Percentiles rank a stretch among this genome's conserved stretches.
Conservation (phyloP, 306 rosid genomes). For the Fragaria nilgerrensis region DNA sequence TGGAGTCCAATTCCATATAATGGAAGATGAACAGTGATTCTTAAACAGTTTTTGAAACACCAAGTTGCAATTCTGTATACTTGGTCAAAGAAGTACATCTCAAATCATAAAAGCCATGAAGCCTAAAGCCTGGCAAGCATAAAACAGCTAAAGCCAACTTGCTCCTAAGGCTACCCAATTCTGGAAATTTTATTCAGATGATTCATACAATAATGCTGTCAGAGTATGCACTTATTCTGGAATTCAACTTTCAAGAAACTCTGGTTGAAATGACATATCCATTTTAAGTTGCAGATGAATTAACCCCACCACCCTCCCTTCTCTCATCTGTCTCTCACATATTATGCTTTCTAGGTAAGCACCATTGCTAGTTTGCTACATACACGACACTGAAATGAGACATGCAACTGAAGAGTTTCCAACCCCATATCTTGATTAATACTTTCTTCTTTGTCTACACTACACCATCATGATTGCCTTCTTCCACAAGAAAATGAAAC, state of each 20-base stretch:
- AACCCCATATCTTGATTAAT: constrained; percentile 22
- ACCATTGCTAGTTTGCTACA: neutral
- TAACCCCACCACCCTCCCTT: constrained; percentile 3
- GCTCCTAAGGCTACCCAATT: neutral
- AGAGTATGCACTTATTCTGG: neutral
- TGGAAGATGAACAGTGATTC: neutral
- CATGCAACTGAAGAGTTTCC: neutral
- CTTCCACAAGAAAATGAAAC: constrained; percentile 3
- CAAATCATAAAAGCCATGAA: constrained; percentile 9
- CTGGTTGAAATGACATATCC: neutral
- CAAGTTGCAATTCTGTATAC: neutral
- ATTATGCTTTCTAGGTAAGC: neutral
- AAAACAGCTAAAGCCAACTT: neutral
- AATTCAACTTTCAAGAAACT: neutral
- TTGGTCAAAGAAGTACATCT: constrained; percentile 9
- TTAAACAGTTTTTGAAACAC: neutral
- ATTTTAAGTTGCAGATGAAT: neutral
- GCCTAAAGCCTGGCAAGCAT: constrained; percentile 21
- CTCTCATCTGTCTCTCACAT: neutral
- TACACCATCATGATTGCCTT: constrained; percentile 17
- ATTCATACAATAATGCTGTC: neutral
- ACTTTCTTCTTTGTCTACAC: constrained; percentile 26
- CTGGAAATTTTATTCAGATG: neutral
- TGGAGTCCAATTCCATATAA: constrained; percentile 4
- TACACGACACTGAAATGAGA: neutral